These are phyloP conservation scores for Eimeria praecox DNA, from an alignment of 169 alveolate species.

Conservation along the genomic window DNA sequence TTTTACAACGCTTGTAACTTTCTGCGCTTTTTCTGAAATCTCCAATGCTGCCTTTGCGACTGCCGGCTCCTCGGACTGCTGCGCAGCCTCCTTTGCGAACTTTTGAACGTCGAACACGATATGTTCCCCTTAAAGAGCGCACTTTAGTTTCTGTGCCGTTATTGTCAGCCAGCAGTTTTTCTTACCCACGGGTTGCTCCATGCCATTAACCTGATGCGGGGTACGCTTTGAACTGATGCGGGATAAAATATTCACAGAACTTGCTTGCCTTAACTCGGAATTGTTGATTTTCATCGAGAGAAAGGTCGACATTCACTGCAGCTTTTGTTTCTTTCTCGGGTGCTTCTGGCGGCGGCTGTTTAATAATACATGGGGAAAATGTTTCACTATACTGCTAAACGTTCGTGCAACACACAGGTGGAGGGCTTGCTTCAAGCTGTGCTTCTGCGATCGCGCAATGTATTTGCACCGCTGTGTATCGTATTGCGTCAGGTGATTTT, in stretches of 20 bases:
- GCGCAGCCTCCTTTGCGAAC: slow-evolving; percentile 65
- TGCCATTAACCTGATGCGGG: slow-evolving; percentile 77
- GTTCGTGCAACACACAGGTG: slow-evolving; percentile 63
- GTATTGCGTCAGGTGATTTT: neutral
- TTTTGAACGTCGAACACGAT: slow-evolving; percentile 46
- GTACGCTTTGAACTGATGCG: neutral
- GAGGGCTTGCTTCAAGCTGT: slow-evolving; percentile 58
- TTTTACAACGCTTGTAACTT: neutral
- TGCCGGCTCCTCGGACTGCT: slow-evolving; percentile 48
- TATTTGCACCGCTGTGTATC: neutral
- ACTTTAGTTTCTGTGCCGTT: neutral
- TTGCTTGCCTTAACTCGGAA: slow-evolving; percentile 66
- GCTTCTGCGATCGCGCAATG: slow-evolving; percentile 48
- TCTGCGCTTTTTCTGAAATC: slow-evolving; percentile 42
- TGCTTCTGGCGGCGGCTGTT: slow-evolving; percentile 54
- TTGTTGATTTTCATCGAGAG: slow-evolving; percentile 58
- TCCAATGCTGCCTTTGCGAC: slow-evolving; percentile 43
- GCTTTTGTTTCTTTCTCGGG: slow-evolving; percentile 50
- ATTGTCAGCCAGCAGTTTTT: neutral
- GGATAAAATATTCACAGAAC: neutral
- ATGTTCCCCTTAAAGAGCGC: slow-evolving; percentile 30
- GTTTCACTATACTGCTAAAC: neutral
- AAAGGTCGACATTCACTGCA: slow-evolving; percentile 63
- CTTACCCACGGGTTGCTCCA: slow-evolving; percentile 81
- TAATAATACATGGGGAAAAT: neutral